phyloP scores from a whole-genome alignment of 495 filamentous ascomycete species.

The Penicillium subrubescens region DNA sequence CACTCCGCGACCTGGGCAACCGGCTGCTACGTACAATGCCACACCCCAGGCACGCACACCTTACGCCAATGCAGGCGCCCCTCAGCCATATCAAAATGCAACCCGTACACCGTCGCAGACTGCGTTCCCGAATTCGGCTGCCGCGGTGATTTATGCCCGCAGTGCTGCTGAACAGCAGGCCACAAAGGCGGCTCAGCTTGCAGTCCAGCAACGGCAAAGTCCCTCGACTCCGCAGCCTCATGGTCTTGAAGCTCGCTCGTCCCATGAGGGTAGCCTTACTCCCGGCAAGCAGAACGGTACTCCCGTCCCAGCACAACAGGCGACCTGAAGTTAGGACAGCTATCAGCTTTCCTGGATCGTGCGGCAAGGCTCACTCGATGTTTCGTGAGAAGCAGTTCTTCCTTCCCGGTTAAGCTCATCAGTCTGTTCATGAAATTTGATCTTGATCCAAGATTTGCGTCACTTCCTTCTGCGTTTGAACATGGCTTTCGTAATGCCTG shows the following conservation, averaged over 20 bases:
- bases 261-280: slow-evolving; percentile 43
- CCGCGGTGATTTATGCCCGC: slow-evolving; percentile 43
- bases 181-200: slow-evolving; percentile 47
- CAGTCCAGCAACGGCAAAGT: slow-evolving; percentile 38
- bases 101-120: slow-evolving; percentile 34
- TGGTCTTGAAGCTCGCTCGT: slow-evolving; percentile 25
- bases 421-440: background rate
- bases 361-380: background rate
- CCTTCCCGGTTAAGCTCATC: background rate
- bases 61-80: slow-evolving; percentile 34
- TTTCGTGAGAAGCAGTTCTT: background rate
- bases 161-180: slow-evolving; percentile 51
- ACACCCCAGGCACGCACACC: slow-evolving; percentile 32
- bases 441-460: background rate
- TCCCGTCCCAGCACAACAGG: slow-evolving; percentile 36
- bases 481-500: background rate
- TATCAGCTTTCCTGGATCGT: slow-evolving; percentile 2
- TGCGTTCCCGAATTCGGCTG: slow-evolving; percentile 43
- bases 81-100: slow-evolving; percentile 19
- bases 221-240: slow-evolving; percentile 47
- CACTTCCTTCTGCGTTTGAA: background rate
- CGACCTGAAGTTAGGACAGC: background rate
- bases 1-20: slow-evolving; percentile 44
- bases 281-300: slow-evolving; percentile 50
- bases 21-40: slow-evolving; percentile 38